A percentile compares a stretch with the other conserved stretches of the same genome.
These are phyloP conservation scores for Lagenidium giganteum DNA, from an alignment of 352 stramenopile species.

Conservation along the genomic window DNA sequence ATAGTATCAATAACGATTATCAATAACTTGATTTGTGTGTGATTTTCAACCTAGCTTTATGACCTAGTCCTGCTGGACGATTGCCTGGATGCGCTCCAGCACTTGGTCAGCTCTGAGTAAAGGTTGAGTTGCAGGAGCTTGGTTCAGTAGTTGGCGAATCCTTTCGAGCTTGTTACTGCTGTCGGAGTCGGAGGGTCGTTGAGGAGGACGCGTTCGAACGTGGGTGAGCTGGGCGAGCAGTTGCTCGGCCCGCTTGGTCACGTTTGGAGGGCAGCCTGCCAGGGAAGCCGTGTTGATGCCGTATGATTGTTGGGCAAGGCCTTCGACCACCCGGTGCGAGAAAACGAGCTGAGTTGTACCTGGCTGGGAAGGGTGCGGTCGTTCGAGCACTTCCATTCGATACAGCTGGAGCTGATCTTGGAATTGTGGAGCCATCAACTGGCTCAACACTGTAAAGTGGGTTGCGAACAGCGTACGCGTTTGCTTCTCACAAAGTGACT, in stretches of 20 bases:
- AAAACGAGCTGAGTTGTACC: constrained; percentile 45
- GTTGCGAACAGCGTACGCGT: constrained; percentile 77
- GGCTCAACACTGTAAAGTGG: constrained; percentile 70
- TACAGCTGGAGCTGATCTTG: constrained; percentile 39
- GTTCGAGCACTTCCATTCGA: constrained; percentile 66
- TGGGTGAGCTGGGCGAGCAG: constrained; percentile 30
- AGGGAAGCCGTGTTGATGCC: constrained; percentile 72
- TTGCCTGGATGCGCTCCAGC: too few relatives aligned
- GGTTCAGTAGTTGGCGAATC: too few relatives aligned
- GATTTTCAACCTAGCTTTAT: too few relatives aligned
- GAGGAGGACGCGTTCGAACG: too few relatives aligned
- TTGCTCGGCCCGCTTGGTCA: constrained; percentile 45
- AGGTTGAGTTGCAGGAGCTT: too few relatives aligned
- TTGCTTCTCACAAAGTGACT: constrained; percentile 51
- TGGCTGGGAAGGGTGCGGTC: constrained; percentile 8
- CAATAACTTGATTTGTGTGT: too few relatives aligned
- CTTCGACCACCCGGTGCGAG: constrained; percentile 68
- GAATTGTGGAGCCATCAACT: constrained; percentile 28
- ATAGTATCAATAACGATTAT: too few relatives aligned
- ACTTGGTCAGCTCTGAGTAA: too few relatives aligned
- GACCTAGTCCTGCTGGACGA: too few relatives aligned
- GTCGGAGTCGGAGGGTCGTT: neutral
- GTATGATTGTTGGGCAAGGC: constrained; percentile 67
- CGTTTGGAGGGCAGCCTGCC: constrained; percentile 47
- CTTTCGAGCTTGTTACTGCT: neutral